A percentile compares a stretch with the other conserved stretches of the same genome.
These are phyloP conservation scores for Fusarium bactridioides DNA, from an alignment of 2,329 filamentous ascomycete genomes.

Conservation along the genomic window DNA sequence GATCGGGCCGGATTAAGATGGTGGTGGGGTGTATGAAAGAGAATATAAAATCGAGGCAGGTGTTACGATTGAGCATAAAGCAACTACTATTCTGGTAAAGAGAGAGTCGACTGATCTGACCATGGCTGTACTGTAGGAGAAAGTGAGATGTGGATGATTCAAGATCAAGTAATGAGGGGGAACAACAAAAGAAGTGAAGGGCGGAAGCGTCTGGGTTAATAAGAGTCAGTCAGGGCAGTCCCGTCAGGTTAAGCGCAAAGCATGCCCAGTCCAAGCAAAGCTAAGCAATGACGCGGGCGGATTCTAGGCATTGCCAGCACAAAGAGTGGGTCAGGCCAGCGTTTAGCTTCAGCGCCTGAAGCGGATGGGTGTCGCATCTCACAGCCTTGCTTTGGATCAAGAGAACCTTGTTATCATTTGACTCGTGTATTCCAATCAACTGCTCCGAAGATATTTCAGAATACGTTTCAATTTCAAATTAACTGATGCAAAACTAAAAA, in stretches of 20 bases:
- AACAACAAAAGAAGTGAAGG: conserved; percentile 17
- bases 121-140: conserved; percentile 39
- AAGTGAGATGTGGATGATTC: conserved; percentile 18
- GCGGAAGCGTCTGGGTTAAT: conserved; percentile 17
- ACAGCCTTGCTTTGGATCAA: conserved; percentile 9
- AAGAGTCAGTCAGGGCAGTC: conserved; percentile 7
- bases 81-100: conserved; percentile 32
- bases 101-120: conserved; percentile 34
- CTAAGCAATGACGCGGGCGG: conserved; percentile 33
- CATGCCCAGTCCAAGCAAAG: not conserved
- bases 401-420: not conserved
- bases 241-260: not conserved
- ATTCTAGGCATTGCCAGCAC: not conserved
- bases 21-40: conserved; percentile 31
- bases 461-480: no score
- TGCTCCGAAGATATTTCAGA: no score
- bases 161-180: conserved; percentile 27
- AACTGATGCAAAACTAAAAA: not conserved
- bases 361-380: not conserved
- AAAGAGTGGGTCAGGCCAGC: conserved; percentile 12
- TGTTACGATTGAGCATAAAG: conserved; percentile 29
- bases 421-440: not conserved
- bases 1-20: conserved; percentile 20
- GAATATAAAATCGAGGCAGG: conserved; percentile 22
- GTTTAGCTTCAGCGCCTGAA: conserved; percentile 17